Conservation (phyloP, 106 monocot genomes). For the Apostasia ramifera region DNA sequence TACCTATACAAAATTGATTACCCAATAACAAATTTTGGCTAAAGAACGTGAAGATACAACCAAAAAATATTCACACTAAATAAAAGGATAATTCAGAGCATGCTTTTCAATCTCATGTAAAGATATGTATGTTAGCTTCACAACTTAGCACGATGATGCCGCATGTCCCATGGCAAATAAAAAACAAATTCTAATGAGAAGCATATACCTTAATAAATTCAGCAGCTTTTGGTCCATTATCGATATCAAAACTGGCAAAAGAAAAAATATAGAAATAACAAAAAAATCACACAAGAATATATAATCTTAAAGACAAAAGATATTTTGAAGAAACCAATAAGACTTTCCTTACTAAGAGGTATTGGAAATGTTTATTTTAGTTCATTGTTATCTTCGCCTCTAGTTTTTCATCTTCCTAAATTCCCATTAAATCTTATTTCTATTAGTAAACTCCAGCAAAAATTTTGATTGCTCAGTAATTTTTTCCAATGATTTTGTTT, state of each 20-base stretch:
- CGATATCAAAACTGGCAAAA: slow-evolving; percentile 75
- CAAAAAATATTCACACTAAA: neutral
- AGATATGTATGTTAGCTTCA: neutral
- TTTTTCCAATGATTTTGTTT: too few species aligned
- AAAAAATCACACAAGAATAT: too few species aligned
- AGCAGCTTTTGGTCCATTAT: slow-evolving; percentile 80
- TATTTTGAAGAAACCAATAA: too few species aligned
- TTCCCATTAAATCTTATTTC: too few species aligned
- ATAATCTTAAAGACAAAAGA: too few species aligned
- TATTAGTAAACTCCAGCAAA: too few species aligned
- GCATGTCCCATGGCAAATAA: neutral
- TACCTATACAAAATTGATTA: neutral
- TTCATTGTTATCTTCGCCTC: too few species aligned
- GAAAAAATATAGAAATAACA: neutral
- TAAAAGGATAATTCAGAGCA: too few species aligned
- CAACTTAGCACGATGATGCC: neutral
- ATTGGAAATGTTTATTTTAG: too few species aligned
- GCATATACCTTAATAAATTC: slow-evolving; percentile 84
- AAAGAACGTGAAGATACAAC: neutral
- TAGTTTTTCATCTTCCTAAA: too few species aligned
- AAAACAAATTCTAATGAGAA: slow-evolving; percentile 5
- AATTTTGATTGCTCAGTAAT: too few species aligned
- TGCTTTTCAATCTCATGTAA: neutral
- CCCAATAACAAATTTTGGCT: neutral
- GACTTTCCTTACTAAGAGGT: too few species aligned